A percentile compares a stretch with the other conserved stretches of the same genome.
Conservation (phyloP, 2,329 filamentous ascomycete species). For the Fusarium sambucinum region DNA sequence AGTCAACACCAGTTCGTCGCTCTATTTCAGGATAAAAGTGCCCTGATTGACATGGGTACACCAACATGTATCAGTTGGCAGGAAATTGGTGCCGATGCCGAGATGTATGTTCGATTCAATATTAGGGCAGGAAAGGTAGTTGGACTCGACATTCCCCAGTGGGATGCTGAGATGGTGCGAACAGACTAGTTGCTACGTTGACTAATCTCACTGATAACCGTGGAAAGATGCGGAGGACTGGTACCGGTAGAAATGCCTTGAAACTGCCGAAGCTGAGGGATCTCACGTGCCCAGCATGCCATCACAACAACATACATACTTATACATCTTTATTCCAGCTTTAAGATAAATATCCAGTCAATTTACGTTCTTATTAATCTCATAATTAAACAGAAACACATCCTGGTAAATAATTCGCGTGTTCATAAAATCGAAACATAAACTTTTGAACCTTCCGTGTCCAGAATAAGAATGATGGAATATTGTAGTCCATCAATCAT, state of each 20-base stretch:
- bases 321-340: too few relatives aligned
- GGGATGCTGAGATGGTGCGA: conserved; percentile 5
- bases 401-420: too few relatives aligned
- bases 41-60: conserved; percentile 49
- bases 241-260: too few relatives aligned
- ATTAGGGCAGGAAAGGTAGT: not conserved
- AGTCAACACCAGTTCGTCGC: conserved; percentile 47
- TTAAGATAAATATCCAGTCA: too few relatives aligned
- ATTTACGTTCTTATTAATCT: too few relatives aligned
- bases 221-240: not conserved
- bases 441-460: not conserved
- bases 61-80: conserved; percentile 53
- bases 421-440: too few relatives aligned
- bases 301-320: too few relatives aligned
- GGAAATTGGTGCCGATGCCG: conserved; percentile 28
- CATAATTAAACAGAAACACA: too few relatives aligned
- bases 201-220: not conserved
- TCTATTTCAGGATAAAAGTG: conserved; percentile 50
- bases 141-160: conserved; percentile 25
- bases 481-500: not conserved
- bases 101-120: conserved; percentile 23
- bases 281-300: too few relatives aligned
- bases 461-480: accelerated
- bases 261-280: too few relatives aligned
- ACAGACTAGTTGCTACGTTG: too few relatives aligned